Evolutionary conservation across 192 early-diverging fungal species (phyloP).

Genomic region (Podila minutissima): DNA sequence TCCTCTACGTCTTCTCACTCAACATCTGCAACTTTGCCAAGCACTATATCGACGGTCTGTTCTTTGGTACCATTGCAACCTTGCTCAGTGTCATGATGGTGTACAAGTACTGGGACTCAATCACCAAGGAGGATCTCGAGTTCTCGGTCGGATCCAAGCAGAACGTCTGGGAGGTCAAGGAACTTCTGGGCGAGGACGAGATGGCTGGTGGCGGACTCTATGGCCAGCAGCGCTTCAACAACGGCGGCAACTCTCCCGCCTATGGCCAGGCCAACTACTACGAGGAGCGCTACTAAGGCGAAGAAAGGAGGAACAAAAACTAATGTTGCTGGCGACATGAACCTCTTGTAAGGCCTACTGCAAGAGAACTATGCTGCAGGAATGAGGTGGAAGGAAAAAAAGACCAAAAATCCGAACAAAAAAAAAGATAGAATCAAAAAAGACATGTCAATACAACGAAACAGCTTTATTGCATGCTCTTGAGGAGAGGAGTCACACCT

Average conservation of each 20-base stretch:
- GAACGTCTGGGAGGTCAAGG: slow-evolving; percentile 87
- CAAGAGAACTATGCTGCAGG: too few relatives aligned
- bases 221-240: slow-evolving; percentile 20
- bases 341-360: too few relatives aligned
- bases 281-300: slow-evolving; percentile 19
- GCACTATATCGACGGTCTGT: slow-evolving; percentile 97
- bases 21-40: slow-evolving; percentile 88
- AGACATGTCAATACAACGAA: too few relatives aligned
- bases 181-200: slow-evolving; percentile 67
- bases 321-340: too few relatives aligned
- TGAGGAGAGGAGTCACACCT: background rate
- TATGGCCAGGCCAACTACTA: slow-evolving; percentile 44
- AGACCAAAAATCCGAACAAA: too few relatives aligned
- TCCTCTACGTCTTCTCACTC: slow-evolving; percentile 82
- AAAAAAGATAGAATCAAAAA: too few relatives aligned
- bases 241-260: slow-evolving; percentile 6
- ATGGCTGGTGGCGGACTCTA: slow-evolving; percentile 36
- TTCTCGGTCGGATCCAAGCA: slow-evolving; percentile 83
- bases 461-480: too few relatives aligned
- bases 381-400: slow-evolving; percentile 1
- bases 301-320: background rate
- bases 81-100: slow-evolving; percentile 98
- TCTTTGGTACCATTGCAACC: slow-evolving; percentile 93
- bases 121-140: slow-evolving; percentile 98
- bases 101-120: slow-evolving; percentile 99